Conservation (phyloP, 2,329 filamentous ascomycete genomes). For the Paecilomyces sp. region DNA sequence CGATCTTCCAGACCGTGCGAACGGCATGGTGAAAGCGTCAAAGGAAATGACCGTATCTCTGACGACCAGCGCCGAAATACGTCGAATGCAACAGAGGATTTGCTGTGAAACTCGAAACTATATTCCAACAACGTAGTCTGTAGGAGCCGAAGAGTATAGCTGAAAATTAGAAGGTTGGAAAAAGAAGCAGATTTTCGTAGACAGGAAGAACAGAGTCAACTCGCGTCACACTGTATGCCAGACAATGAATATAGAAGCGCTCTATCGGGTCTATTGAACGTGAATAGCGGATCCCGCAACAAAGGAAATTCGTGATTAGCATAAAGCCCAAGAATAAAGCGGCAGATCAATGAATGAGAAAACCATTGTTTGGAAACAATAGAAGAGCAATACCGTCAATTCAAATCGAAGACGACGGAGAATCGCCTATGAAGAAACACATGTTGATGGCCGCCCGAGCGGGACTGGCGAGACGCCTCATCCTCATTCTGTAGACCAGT, state of each 20-base stretch:
- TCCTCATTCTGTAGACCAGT: neutral
- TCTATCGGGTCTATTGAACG: neutral
- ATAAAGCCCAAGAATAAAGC: constrained; percentile 10
- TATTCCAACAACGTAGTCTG: neutral
- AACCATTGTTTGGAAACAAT: neutral
- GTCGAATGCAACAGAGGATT: neutral
- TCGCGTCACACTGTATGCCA: neutral
- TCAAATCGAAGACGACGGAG: neutral
- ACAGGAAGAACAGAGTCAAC: neutral
- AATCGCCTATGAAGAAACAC: neutral
- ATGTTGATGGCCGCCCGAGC: neutral
- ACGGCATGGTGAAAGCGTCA: constrained; percentile 18
- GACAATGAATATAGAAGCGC: neutral
- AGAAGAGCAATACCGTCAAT: neutral
- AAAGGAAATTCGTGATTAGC: neutral
- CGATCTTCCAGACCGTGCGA: constrained; percentile 22
- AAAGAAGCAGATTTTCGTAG: neutral
- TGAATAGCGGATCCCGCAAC: neutral
- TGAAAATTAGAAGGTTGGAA: neutral
- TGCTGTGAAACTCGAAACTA: neutral
- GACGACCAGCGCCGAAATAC: neutral
- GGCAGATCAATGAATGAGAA: constrained; percentile 1
- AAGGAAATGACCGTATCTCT: neutral
- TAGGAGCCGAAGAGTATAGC: neutral
- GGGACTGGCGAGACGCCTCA: neutral